phyloP scores from a whole-genome alignment of 169 alveolate genomes.

The Eimeria nieschulzi region DNA sequence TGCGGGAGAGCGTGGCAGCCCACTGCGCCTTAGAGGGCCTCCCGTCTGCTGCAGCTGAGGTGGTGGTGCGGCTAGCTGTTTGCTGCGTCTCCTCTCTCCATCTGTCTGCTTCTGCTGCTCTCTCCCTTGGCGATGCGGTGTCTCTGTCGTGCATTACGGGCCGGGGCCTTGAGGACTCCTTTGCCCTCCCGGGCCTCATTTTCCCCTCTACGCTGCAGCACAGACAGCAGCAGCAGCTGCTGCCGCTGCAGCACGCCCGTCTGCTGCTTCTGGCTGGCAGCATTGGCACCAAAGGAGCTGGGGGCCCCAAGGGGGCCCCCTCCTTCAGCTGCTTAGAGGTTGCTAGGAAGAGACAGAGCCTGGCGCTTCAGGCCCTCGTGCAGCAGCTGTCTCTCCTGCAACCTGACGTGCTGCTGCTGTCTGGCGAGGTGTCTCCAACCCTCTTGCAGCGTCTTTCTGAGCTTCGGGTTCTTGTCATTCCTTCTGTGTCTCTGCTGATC shows the following conservation, averaged over 20 bases:
- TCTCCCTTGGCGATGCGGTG: constrained; percentile 10
- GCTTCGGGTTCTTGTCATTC: not conserved
- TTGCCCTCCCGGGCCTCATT: not conserved
- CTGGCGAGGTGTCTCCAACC: constrained; percentile 7
- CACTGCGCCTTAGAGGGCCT: constrained; percentile 4
- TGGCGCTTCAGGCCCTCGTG: constrained; percentile 26
- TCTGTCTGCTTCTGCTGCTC: not conserved
- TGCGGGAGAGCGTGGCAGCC: not conserved
- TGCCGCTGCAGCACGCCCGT: constrained; percentile 15
- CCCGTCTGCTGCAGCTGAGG: constrained; percentile 2
- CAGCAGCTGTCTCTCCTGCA: constrained; percentile 25
- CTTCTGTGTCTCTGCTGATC: not conserved
- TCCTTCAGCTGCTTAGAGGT: not conserved
- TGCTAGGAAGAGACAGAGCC: not conserved
- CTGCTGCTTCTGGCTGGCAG: constrained; percentile 20
- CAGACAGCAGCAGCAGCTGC: constrained; percentile 57
- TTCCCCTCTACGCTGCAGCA: constrained; percentile 31
- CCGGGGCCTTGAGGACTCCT: not conserved
- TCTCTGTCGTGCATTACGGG: not conserved
- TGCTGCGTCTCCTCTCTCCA: constrained; percentile 3
- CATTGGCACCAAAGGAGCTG: not conserved
- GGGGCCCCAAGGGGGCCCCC: not conserved
- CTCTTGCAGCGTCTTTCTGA: not conserved
- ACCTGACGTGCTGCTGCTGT: constrained; percentile 43
- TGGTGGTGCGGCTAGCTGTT: constrained; percentile 35